phyloP scores from a whole-genome alignment of 2,329 filamentous ascomycete genomes.

The Cryphonectria japonica region DNA sequence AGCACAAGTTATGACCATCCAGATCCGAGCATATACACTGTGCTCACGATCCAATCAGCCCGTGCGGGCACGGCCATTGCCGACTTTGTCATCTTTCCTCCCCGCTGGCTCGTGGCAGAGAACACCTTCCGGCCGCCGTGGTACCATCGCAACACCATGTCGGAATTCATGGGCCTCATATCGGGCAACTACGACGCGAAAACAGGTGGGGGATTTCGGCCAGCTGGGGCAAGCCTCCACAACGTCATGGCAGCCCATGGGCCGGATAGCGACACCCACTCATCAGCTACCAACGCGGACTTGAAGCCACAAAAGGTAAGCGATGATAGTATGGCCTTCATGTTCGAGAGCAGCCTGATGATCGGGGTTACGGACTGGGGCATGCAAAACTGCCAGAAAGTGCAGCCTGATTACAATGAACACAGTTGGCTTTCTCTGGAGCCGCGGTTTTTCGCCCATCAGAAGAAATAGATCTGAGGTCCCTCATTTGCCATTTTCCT shows the following conservation, averaged over 20 bases:
- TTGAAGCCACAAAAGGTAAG: slow-evolving; percentile 49
- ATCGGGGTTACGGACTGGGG: background rate
- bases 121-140: slow-evolving; percentile 63
- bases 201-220: slow-evolving; percentile 48
- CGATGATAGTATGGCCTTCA: slow-evolving; percentile 53
- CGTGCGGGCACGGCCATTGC: slow-evolving; percentile 57
- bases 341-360: slow-evolving; percentile 47
- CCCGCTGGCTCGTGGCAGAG: slow-evolving; percentile 61
- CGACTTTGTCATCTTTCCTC: slow-evolving; percentile 64
- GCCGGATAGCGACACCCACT: slow-evolving; percentile 51
- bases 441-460: background rate
- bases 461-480: background rate
- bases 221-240: slow-evolving; percentile 51
- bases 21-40: slow-evolving; percentile 67
- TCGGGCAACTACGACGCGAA: slow-evolving; percentile 52
- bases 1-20: slow-evolving; percentile 67
- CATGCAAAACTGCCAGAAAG: background rate
- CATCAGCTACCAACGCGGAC: slow-evolving; percentile 50
- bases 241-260: slow-evolving; percentile 62
- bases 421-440: background rate
- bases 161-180: slow-evolving; percentile 54
- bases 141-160: slow-evolving; percentile 59
- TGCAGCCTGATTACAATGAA: background rate
- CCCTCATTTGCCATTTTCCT: background rate
- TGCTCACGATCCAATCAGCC: slow-evolving; percentile 55